Evolutionary conservation across 2,329 filamentous ascomycete species (phyloP).

Genomic region (Fusarium coffeatum): DNA sequence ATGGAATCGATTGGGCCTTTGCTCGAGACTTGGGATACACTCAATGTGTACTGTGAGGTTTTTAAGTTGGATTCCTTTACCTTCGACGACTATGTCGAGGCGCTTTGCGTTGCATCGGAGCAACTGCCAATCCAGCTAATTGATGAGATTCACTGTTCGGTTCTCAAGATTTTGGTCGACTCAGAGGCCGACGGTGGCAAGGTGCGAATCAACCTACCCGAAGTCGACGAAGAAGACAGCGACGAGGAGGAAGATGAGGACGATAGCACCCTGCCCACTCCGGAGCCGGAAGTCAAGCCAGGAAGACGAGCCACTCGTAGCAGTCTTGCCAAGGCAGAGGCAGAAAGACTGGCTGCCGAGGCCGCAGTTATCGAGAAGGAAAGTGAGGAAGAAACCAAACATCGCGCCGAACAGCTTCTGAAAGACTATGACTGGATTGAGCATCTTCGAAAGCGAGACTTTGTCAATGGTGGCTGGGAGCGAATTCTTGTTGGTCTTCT

Average conservation of each 20-base stretch:
- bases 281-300: conserved; percentile 77
- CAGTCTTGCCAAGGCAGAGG: conserved; percentile 84
- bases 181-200: conserved; percentile 80
- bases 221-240: conserved; percentile 77
- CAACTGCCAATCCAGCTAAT: conserved; percentile 85
- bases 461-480: conserved; percentile 91
- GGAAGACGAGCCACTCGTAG: conserved; percentile 81
- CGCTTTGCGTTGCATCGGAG: conserved; percentile 80
- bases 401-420: conserved; percentile 82
- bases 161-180: conserved; percentile 87
- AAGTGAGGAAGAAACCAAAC: conserved; percentile 63
- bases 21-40: conserved; percentile 93
- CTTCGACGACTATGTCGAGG: conserved; percentile 94
- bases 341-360: conserved; percentile 73
- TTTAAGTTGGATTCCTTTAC: conserved; percentile 97
- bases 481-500: conserved; percentile 87
- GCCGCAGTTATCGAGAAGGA: conserved; percentile 65
- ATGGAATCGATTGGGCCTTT: conserved; percentile 89
- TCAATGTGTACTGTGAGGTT: conserved; percentile 98
- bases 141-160: conserved; percentile 89
- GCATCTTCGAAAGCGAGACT: conserved; percentile 83
- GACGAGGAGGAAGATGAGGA: conserved; percentile 71
- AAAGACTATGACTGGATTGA: conserved; percentile 85
- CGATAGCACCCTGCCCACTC: conserved; percentile 64
- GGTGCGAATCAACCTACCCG: conserved; percentile 81